Percentiles rank a stretch among this genome's conserved stretches.
Conservation (phyloP, 2,329 filamentous ascomycete species). For the Aspergillus vadensis region DNA sequence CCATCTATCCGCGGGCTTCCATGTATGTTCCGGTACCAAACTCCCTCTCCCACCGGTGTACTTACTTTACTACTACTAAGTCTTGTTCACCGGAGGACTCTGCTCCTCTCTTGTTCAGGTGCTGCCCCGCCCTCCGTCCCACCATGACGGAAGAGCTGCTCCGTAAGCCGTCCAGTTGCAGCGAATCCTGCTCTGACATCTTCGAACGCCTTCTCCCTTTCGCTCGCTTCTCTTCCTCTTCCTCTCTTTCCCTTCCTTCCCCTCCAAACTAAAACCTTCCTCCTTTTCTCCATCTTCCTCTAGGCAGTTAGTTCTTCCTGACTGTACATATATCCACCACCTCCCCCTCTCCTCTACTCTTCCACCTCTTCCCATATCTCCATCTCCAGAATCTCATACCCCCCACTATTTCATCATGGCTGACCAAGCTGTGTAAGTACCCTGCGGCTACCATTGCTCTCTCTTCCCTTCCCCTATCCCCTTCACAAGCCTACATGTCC, state of each 20-base stretch:
- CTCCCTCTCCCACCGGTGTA: constrained; percentile 8
- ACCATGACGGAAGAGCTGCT: constrained; percentile 41
- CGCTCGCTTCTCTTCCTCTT: constrained; percentile 24
- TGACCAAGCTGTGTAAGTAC: constrained; percentile 50
- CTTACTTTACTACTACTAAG: too few species aligned
- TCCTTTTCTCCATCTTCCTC: constrained; percentile 14
- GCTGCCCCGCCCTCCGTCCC: constrained; percentile 30
- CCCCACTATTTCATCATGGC: constrained; percentile 40
- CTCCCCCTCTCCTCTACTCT: constrained; percentile 11
- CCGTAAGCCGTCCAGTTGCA: constrained; percentile 32
- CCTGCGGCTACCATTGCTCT: constrained; percentile 8
- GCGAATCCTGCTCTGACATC: constrained; percentile 20
- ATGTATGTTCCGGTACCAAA: not conserved
- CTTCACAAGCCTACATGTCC: constrained; percentile 11
- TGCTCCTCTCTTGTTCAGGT: constrained; percentile 26
- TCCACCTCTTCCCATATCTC: constrained; percentile 10
- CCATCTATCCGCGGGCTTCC: constrained; percentile 1
- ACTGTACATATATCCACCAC: constrained; percentile 19
- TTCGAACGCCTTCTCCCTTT: constrained; percentile 27
- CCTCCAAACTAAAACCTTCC: constrained; percentile 9
- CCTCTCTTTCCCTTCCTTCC: constrained; percentile 22
- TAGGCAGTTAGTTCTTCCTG: constrained; percentile 13
- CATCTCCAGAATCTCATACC: constrained; percentile 15
- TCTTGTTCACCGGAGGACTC: constrained; percentile 35
- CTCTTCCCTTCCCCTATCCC: constrained; percentile 12